Conservation (phyloP, 2,329 filamentous ascomycete genomes). For the Pezicula rhizophila region DNA sequence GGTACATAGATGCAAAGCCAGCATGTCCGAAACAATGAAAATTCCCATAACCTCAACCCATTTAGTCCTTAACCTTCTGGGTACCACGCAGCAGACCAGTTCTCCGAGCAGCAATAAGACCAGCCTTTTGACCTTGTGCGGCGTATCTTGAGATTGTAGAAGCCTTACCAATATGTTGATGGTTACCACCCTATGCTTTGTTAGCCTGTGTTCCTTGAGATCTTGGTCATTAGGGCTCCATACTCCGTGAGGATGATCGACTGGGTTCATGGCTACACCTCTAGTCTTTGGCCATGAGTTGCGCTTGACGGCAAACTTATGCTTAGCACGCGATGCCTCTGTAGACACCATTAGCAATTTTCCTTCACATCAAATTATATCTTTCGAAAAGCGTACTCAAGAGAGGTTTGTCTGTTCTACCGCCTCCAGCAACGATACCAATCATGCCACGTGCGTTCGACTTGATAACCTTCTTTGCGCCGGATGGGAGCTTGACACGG, state of each 20-base stretch:
- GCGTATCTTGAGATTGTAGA: constrained; percentile 99
- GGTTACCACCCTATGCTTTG: constrained; percentile 70
- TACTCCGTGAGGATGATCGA: constrained; percentile 95
- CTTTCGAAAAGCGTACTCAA: constrained; percentile 58
- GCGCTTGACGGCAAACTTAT: constrained; percentile 99
- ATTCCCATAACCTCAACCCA: constrained; percentile 18
- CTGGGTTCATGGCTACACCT: constrained; percentile 99
- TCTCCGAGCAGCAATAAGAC: constrained; percentile 99
- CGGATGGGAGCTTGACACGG: constrained; percentile 97
- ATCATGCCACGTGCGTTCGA: constrained; percentile 95
- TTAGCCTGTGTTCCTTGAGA: constrained; percentile 34
- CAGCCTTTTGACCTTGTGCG: constrained; percentile 97
- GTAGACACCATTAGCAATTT: constrained; percentile 39
- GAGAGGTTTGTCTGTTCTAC: constrained; percentile 98
- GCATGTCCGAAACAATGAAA: constrained; percentile 27
- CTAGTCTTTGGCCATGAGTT: constrained; percentile 99
- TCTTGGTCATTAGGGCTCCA: constrained; percentile 4
- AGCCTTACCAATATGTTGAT: constrained; percentile 95
- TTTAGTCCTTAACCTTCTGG: constrained; percentile 98
- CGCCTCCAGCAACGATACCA: constrained; percentile 98
- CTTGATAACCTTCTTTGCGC: constrained; percentile 98
- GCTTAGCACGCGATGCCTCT: constrained; percentile 99
- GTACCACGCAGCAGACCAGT: constrained; percentile 99
- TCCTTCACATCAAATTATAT: constrained; percentile 11
- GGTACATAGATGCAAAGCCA: constrained; percentile 29